These are phyloP conservation scores for Volvox reticuliferus DNA, from an alignment of 139 green algal genomes.

Conservation along the genomic window DNA sequence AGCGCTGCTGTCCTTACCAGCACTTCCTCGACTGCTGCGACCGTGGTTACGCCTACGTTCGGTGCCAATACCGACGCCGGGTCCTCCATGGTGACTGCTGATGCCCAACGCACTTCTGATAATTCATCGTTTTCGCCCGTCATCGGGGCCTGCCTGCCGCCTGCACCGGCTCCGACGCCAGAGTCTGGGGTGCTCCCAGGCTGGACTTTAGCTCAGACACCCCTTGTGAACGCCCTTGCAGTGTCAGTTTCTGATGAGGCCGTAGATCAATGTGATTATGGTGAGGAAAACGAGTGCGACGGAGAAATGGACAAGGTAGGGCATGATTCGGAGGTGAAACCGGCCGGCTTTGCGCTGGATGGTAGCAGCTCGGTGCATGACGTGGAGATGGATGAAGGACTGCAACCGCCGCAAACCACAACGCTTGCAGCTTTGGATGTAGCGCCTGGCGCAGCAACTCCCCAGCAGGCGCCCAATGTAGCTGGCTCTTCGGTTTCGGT, in stretches of 20 bases:
- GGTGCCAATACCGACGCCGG: neutral
- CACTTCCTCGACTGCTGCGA: neutral
- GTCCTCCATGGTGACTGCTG: no score
- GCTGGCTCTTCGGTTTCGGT: neutral
- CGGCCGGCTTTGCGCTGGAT: neutral
- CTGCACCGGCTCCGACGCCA: constrained; percentile 2
- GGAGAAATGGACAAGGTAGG: neutral
- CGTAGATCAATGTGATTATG: neutral
- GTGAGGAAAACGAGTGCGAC: neutral
- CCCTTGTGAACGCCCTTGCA: neutral
- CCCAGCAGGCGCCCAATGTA: neutral
- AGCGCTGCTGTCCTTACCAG: neutral
- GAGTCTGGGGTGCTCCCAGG: neutral
- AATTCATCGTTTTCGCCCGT: no score
- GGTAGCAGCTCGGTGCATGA: neutral
- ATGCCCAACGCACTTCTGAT: no score
- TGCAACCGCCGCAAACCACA: neutral
- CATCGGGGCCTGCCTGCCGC: neutral
- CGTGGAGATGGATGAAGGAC: neutral
- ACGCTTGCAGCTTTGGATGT: neutral
- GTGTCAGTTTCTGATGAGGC: neutral
- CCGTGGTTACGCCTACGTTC: neutral
- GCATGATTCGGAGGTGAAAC: neutral
- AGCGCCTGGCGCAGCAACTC: neutral
- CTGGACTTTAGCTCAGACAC: neutral